Base-by-base conservation (phyloP, 2,329 filamentous ascomycete species). In the Zymoseptoria ardabiliae region DNA sequence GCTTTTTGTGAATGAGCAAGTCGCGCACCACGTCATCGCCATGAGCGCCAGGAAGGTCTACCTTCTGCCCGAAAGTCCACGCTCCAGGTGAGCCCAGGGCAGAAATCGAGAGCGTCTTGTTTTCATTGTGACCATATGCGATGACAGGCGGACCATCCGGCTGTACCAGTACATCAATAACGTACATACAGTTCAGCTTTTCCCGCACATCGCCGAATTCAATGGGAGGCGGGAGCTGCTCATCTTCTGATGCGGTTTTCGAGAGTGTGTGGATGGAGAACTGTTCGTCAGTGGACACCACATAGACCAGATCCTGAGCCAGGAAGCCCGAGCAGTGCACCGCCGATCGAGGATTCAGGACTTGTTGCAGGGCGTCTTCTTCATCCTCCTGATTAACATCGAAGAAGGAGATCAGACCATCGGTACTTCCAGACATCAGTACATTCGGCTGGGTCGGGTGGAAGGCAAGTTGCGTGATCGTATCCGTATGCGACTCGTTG, bases 361-460 rank as follows among this genome's bases (percentile, higher is more conserved):
- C 89, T 73, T 91, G 88, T 60, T 88, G 78, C 20, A 91, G 77
- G 0, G 89, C 85, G 53, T 93, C 89, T 69, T 93, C 89, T 73
- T 93, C 89, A 65, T 90, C 87, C 19, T 79, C 74, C 59, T 89
- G 81, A 53, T 81, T 79, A 19, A 84, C 87, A 75, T 94, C 86
- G 74, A 88, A 90, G 52, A 93, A 78, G 69, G 89, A 91, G 67
- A 93, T 81, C 1, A 93, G 81, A 6, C 89, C 89, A 73, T 94
- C 90, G 13, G 89, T 93, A 45, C 88, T 90, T 50, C 88, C 88
- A 1, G 88, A 90, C 10, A 93, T 79, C 5, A 93, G 81, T 17
- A 89, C 76, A 51, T 82, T 79, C 0, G 82, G 79, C 54, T 82
- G 77, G 2, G 74, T 76, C 6, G 69, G 68, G 58, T 85, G 70